phyloP scores from a whole-genome alignment of 1,139 yeast species.

The Yamadazyma oceani region DNA sequence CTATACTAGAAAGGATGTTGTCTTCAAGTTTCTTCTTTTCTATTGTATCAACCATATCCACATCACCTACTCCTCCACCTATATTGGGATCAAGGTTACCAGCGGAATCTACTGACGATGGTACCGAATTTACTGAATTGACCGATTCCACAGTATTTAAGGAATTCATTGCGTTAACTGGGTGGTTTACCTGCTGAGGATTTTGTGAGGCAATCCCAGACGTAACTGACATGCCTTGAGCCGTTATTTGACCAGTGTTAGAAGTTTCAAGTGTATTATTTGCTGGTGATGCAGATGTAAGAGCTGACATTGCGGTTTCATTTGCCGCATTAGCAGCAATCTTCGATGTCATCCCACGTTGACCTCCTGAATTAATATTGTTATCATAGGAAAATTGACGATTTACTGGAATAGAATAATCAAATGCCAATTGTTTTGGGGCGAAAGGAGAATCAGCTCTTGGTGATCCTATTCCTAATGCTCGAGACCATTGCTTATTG shows the following conservation, averaged over 20 bases:
- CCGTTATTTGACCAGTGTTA: no score
- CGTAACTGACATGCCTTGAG: no score
- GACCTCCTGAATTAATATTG: constrained; percentile 11
- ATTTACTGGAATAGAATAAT: constrained; percentile 17
- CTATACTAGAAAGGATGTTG: neutral
- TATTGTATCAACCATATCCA: no score
- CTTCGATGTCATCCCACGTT: no score
- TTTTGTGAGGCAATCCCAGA: neutral
- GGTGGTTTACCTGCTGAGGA: neutral
- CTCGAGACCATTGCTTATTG: constrained; percentile 18
- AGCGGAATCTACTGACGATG: neutral
- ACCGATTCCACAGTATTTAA: neutral
- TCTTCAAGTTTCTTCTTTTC: constrained; percentile 1
- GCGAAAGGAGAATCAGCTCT: constrained; percentile 16
- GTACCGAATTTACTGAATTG: constrained; percentile 1
- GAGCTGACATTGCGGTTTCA: constrained; percentile 8
- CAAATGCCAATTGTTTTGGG: constrained; percentile 13
- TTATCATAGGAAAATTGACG: constrained; percentile 16
- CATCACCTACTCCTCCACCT: neutral
- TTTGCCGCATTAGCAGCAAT: constrained; percentile 9
- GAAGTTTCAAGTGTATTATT: neutral
- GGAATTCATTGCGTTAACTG: neutral
- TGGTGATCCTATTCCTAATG: constrained; percentile 18
- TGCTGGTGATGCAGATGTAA: constrained; percentile 8
- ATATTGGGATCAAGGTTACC: neutral